Conservation (phyloP, 306 rosid species). For the Vigna angularis region DNA sequence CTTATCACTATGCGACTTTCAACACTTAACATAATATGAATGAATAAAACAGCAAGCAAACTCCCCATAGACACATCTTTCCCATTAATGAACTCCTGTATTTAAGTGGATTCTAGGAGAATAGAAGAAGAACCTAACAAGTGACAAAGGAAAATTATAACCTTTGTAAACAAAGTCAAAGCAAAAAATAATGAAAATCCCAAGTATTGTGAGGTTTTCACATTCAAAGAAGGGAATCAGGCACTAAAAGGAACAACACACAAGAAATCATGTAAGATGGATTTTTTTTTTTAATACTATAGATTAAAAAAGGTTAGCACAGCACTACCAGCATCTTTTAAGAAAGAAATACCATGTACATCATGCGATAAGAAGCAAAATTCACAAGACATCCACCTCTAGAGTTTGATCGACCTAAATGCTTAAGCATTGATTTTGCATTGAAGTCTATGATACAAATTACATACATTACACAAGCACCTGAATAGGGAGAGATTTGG, state of each 20-base stretch:
- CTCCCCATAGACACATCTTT: too few relatives aligned
- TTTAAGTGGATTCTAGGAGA: too few relatives aligned
- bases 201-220: not conserved
- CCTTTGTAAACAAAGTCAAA: too few relatives aligned
- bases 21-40: too few relatives aligned
- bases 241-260: not conserved
- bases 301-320: slow-evolving; percentile 8
- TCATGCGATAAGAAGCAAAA: slow-evolving; percentile 19
- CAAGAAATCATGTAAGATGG: not conserved
- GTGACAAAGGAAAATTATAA: too few relatives aligned
- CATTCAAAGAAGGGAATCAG: not conserved
- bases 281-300: not conserved
- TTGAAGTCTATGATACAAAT: slow-evolving; percentile 26
- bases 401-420: slow-evolving; percentile 26
- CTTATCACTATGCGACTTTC: too few relatives aligned
- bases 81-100: too few relatives aligned
- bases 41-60: too few relatives aligned
- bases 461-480: slow-evolving; percentile 43
- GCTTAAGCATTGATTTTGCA: slow-evolving; percentile 37
- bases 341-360: slow-evolving; percentile 8
- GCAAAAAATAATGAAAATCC: too few relatives aligned
- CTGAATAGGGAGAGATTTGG: slow-evolving; percentile 96
- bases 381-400: slow-evolving; percentile 11
- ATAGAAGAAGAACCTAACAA: too few relatives aligned
- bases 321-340: slow-evolving; percentile 9